Conservation (phyloP, 1,284 basidiomycete species). For the Phellinidium pouzarii region DNA sequence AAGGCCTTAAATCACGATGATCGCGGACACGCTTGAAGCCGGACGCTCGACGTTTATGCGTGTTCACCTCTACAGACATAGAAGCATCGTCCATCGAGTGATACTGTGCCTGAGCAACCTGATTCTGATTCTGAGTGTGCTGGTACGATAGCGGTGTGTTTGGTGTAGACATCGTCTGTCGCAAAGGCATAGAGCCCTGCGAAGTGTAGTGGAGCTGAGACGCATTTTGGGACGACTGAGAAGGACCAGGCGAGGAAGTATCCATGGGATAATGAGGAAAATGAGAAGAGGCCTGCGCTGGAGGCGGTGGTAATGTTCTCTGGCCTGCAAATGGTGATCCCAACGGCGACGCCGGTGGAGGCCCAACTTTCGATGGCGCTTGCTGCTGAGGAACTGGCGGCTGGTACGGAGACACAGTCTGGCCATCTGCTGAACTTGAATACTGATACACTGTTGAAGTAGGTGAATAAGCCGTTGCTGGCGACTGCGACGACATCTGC, state of each 20-base stretch:
- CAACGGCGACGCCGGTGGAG: constrained; percentile 42
- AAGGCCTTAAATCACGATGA: constrained; percentile 62
- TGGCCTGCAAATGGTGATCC: constrained; percentile 41
- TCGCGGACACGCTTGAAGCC: constrained; percentile 70
- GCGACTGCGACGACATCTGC: constrained; percentile 47
- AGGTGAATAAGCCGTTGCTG: constrained; percentile 15
- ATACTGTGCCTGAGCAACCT: constrained; percentile 42
- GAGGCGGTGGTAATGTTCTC: constrained; percentile 21
- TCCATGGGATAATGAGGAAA: constrained; percentile 47
- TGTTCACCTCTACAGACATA: constrained; percentile 66
- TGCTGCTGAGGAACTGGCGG: constrained; percentile 41
- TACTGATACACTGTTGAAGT: constrained; percentile 46
- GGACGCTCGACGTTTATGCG: constrained; percentile 56
- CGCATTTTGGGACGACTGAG: constrained; percentile 32
- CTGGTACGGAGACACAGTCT: constrained; percentile 41
- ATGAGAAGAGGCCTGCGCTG: constrained; percentile 32
- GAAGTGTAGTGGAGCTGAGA: constrained; percentile 37
- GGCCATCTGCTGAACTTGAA: constrained; percentile 40
- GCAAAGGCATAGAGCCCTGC: constrained; percentile 33
- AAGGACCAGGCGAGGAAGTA: constrained; percentile 53
- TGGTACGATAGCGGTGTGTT: constrained; percentile 62
- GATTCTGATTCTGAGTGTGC: constrained; percentile 36
- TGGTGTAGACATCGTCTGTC: constrained; percentile 53
- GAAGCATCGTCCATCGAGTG: constrained; percentile 46
- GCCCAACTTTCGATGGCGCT: constrained; percentile 50